These are phyloP conservation scores for Pleurotus cornucopiae DNA, from an alignment of 768 basidiomycete genomes.

Conservation along the genomic window DNA sequence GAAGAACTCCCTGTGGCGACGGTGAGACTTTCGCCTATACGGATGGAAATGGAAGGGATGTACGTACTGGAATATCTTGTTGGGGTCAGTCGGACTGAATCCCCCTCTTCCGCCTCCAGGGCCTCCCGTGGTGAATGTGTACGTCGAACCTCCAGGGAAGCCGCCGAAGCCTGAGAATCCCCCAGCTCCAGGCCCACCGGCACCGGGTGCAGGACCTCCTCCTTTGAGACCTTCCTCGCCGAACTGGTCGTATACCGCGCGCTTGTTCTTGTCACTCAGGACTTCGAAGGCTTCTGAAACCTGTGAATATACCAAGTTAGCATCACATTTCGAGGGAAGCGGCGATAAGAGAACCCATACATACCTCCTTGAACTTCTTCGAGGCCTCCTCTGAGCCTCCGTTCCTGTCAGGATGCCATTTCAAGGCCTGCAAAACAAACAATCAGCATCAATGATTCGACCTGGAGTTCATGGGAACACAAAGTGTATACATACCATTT, in stretches of 20 bases:
- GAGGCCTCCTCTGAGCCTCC: constrained; percentile 80
- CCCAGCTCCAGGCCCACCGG: constrained; percentile 36
- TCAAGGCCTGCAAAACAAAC: constrained; percentile 53
- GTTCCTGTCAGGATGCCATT: constrained; percentile 96
- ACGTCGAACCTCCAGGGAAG: constrained; percentile 49
- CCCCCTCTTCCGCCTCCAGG: constrained; percentile 46
- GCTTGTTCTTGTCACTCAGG: constrained; percentile 82
- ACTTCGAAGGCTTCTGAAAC: constrained; percentile 97
- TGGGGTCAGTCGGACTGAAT: constrained; percentile 78
- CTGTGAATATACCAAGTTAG: constrained; percentile 30
- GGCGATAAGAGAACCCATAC: constrained; percentile 11
- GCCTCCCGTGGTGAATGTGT: constrained; percentile 49
- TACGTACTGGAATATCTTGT: constrained; percentile 85
- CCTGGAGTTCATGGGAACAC: not conserved
- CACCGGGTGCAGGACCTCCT: constrained; percentile 49
- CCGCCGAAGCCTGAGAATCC: constrained; percentile 30
- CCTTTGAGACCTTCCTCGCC: constrained; percentile 94
- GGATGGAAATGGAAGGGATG: not conserved
- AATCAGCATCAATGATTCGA: constrained; percentile 4
- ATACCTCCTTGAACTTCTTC: constrained; percentile 88
- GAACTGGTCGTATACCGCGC: constrained; percentile 85
- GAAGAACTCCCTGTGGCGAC: constrained; percentile 38
- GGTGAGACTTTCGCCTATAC: not conserved
- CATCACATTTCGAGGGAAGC: not conserved
- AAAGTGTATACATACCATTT: constrained; percentile 50